Base-by-base conservation (phyloP, 2,329 filamentous ascomycete species). In the Trichoderma brevicompactum region DNA sequence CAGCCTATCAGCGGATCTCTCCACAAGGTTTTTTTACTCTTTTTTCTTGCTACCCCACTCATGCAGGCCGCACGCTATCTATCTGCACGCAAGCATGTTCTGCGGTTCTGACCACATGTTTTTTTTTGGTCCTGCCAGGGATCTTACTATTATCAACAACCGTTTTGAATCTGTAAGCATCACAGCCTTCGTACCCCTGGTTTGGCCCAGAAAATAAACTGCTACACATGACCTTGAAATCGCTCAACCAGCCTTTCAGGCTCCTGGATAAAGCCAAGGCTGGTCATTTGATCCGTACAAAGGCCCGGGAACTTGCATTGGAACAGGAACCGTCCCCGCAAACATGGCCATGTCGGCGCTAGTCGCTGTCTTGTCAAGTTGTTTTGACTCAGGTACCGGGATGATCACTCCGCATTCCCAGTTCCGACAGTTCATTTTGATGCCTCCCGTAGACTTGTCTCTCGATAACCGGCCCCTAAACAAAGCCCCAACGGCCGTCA, bases 341-440 rank as follows among this genome's bases (percentile, higher is more conserved):
- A 92, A 91, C 10, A 83, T 77, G 64, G 65, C 62, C 69, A 72
- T 68, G 66, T 68, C 67, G 54, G 60, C 65, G 67, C 69, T 59
- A 52, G 65, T 44, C 63, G 58, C 65, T 64, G 68, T 67, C 65
- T 66, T 46, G 53, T 56, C 48, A 54, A 55, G 58, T 40, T 62
- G 60, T 19, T 46, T 68, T 58, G 72, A 71, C 36, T 50, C 68
- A 60, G 72, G 71, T 28, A 91, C 80, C 9, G 89, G 87, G 46
- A 97, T 75, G 28, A 98, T 71, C 1, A 99, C 91, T 41, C 95
- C 95, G 73, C 93, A 97, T 78, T 98, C 95, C 94, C 94, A 98
- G 76, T 98, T 99, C 63, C 91, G 88, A 76, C 91, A 93, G 68
- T 85, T 93, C 68, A 98, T 82, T 76, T 92, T 96, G 12, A 87